Evolutionary conservation across 2,329 filamentous ascomycete species (phyloP).

Genomic region (Aspergillus sp.): DNA sequence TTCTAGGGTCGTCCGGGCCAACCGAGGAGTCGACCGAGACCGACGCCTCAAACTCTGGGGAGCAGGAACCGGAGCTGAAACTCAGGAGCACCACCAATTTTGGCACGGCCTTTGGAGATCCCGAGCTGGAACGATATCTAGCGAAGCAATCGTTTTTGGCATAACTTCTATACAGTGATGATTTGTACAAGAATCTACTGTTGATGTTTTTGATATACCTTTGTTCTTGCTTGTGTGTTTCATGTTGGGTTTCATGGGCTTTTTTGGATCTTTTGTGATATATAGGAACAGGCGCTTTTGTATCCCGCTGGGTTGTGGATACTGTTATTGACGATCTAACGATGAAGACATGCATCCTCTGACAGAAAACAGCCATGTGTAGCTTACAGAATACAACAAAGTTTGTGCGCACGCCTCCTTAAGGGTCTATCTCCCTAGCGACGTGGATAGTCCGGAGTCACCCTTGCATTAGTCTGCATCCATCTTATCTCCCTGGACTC

Average conservation of each 20-base stretch:
- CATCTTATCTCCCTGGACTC: constrained; percentile 5
- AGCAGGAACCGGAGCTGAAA: constrained; percentile 39
- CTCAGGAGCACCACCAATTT: constrained; percentile 49
- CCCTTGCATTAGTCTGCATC: constrained; percentile 11
- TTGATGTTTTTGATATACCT: neutral
- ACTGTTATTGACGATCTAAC: constrained; percentile 13
- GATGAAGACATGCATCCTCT: neutral
- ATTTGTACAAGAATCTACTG: neutral
- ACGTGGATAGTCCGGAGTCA: constrained; percentile 1
- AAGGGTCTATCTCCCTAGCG: neutral
- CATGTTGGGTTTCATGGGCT: neutral
- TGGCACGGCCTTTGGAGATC: constrained; percentile 46
- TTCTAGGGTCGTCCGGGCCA: constrained; percentile 25
- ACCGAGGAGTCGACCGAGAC: constrained; percentile 21
- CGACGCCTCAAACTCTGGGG: constrained; percentile 23
- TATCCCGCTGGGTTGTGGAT: constrained; percentile 3
- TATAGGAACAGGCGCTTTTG: constrained; percentile 2
- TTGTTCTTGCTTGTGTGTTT: neutral
- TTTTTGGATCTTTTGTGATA: neutral
- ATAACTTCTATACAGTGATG: neutral
- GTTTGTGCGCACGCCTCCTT: neutral
- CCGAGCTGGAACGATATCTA: constrained; percentile 10
- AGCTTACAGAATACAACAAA: constrained; percentile 6
- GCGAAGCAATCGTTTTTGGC: neutral
- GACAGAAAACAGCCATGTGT: constrained; percentile 8